Evolutionary conservation across 768 basidiomycete species (phyloP), one percentile per base, ranked within the genome.

Genomic region (Auricularia sp.): DNA sequence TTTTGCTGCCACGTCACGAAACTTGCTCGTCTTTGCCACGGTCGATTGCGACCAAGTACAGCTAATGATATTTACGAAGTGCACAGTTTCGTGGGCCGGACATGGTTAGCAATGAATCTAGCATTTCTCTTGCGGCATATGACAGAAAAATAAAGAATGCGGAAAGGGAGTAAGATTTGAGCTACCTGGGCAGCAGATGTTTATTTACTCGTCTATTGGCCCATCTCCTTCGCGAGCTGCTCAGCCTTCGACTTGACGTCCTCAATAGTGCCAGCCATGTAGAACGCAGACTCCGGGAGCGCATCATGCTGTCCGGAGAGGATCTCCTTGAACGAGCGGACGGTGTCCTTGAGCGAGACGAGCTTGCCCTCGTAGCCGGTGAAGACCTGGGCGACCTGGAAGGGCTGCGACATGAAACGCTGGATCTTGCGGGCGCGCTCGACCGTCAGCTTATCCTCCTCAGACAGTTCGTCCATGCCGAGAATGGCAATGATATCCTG

Each of bases 391-490:
- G 95, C 97, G 76, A 98, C 96, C 76, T 92, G 91, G 93, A 99
- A 99, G 68, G 97, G 97, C 81, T 99, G 95, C 70, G 94, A 98
- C 97, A 99, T 98, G 91, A 98, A 98, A 82, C 93, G 90, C 77
- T 93, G 93, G 73, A 98, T 94, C 83, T 97, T 97, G 77, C 94
- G 92, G 68, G 93, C 95, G 78, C 94, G 93, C 81, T 95, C 91
- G 80, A 97, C 93, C 69, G 95, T 98, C 70, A 98, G 81, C 81
- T 99, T 99, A 81, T 99, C 97, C 81, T 98, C 97, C 76, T 99
- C 97, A 18, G 96, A 98, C 84, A 99, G 87, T 78, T 99, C 97
- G 75, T 99, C 97, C 97, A 99, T 99, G 84, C 97, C 97, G 72
- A 99, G 80, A 81, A 99, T 99, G 73, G 97, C 97, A 82, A 99